These are phyloP conservation scores for Globisporangium paddicum DNA, from an alignment of 352 stramenopile species.

Conservation along the genomic window DNA sequence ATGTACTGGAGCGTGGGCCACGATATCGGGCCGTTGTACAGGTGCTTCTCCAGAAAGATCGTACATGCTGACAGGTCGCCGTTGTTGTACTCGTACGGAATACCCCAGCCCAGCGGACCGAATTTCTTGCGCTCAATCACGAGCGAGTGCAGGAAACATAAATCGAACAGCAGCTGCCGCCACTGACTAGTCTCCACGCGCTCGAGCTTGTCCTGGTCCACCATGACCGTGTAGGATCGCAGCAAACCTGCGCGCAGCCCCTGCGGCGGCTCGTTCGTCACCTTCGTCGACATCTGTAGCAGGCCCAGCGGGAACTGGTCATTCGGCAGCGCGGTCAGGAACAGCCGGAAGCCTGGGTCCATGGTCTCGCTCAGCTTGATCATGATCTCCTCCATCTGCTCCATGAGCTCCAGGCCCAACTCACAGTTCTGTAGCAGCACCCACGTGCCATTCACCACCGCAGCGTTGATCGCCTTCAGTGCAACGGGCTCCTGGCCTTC, in stretches of 20 bases:
- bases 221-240: conserved; percentile 97
- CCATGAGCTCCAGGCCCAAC: conserved; percentile 96
- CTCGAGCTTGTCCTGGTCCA: conserved; percentile 98
- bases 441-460: conserved; percentile 96
- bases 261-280: conserved; percentile 97
- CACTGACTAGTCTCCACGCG: conserved; percentile 95
- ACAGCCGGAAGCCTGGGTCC: conserved; percentile 95
- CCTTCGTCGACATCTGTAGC: conserved; percentile 99
- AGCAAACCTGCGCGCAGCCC: conserved; percentile 94
- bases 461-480: conserved; percentile 95
- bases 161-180: conserved; percentile 95
- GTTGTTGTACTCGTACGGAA: conserved; percentile 99
- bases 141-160: conserved; percentile 98
- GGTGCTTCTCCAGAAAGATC: conserved; percentile 97
- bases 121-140: conserved; percentile 99
- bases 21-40: conserved; percentile 98
- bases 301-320: conserved; percentile 96
- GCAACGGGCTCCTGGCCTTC: conserved; percentile 98
- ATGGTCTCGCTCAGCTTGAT: conserved; percentile 94
- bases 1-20: conserved; percentile 99
- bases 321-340: conserved; percentile 96
- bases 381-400: conserved; percentile 98
- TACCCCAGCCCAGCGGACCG: conserved; percentile 96
- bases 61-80: conserved; percentile 97
- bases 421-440: conserved; percentile 98